phyloP scores from a whole-genome alignment of 352 stramenopile genomes.

The Phytophthora brassicae region DNA sequence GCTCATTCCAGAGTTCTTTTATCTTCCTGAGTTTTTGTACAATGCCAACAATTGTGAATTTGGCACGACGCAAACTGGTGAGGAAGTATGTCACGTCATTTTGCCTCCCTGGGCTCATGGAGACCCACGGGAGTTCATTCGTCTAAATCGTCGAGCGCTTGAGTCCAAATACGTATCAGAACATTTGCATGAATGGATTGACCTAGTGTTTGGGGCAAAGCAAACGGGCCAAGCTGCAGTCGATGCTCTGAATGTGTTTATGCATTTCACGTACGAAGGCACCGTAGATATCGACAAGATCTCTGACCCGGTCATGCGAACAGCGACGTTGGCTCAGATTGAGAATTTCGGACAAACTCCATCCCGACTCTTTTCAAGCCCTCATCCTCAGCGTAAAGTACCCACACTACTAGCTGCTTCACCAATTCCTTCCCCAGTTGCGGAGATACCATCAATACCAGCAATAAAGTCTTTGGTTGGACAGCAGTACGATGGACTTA shows the following conservation, averaged over 20 bases:
- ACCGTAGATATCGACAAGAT: conserved; percentile 81
- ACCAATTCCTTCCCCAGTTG: neutral
- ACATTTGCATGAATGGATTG: conserved; percentile 98
- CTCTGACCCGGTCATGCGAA: conserved; percentile 87
- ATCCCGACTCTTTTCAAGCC: conserved; percentile 66
- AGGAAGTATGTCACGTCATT: conserved; percentile 91
- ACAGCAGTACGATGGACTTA: conserved; percentile 58
- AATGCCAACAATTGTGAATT: conserved; percentile 76
- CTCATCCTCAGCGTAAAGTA: conserved; percentile 68
- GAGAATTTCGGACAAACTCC: conserved; percentile 91
- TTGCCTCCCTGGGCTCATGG: conserved; percentile 94
- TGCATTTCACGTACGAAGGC: conserved; percentile 86
- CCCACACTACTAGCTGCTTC: conserved; percentile 28
- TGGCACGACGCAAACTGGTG: conserved; percentile 76
- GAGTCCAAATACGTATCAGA: conserved; percentile 96
- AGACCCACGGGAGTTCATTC: conserved; percentile 93
- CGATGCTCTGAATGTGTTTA: conserved; percentile 92
- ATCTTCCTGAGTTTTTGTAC: conserved; percentile 77
- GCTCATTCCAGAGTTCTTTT: conserved; percentile 82
- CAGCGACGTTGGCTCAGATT: conserved; percentile 91
- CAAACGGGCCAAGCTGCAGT: conserved; percentile 93
- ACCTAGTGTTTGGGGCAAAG: conserved; percentile 97
- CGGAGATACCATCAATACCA: neutral
- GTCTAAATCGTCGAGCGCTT: conserved; percentile 93
- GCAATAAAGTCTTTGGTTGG: conserved; percentile 23